These are phyloP conservation scores for Basipetospora chlamydospora DNA, from an alignment of 2,329 filamentous ascomycete genomes.

Conservation along the genomic window DNA sequence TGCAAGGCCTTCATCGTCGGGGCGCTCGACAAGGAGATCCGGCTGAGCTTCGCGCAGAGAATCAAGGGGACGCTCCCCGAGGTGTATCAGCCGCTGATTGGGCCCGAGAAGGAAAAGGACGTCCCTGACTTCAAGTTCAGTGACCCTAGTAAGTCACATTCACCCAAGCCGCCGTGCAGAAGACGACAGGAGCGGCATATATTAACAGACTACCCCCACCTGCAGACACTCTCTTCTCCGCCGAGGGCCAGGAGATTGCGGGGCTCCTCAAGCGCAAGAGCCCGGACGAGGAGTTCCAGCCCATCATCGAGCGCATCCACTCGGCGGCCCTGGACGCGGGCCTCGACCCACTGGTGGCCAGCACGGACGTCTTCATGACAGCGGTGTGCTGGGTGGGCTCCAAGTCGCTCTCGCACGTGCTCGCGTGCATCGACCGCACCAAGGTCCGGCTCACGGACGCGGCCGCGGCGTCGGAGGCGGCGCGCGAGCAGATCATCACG, in stretches of 20 bases:
- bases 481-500: slow-evolving; percentile 75
- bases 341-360: slow-evolving; percentile 68
- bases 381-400: slow-evolving; percentile 86
- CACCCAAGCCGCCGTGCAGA: no score
- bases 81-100: slow-evolving; percentile 67
- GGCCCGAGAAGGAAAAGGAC: slow-evolving; percentile 82
- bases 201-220: no score
- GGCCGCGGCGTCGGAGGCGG: slow-evolving; percentile 58
- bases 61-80: slow-evolving; percentile 88
- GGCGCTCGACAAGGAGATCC: slow-evolving; percentile 89
- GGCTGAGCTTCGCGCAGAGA: slow-evolving; percentile 86
- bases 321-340: slow-evolving; percentile 56
- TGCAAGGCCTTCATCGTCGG: slow-evolving; percentile 88
- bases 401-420: slow-evolving; percentile 89
- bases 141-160: slow-evolving; percentile 52
- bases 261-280: slow-evolving; percentile 71
- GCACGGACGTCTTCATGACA: slow-evolving; percentile 87
- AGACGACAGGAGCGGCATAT: no score
- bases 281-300: slow-evolving; percentile 72
- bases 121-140: slow-evolving; percentile 91
- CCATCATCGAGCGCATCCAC: slow-evolving; percentile 67
- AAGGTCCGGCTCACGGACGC: slow-evolving; percentile 77
- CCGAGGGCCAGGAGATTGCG: slow-evolving; percentile 72
- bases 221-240: slow-evolving; percentile 67
- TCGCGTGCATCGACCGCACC: slow-evolving; percentile 89